Evolutionary conservation across 2,329 filamentous ascomycete species (phyloP), one percentile per base, ranked within the genome.

Genomic region (Cladobotryum mycophilum): DNA sequence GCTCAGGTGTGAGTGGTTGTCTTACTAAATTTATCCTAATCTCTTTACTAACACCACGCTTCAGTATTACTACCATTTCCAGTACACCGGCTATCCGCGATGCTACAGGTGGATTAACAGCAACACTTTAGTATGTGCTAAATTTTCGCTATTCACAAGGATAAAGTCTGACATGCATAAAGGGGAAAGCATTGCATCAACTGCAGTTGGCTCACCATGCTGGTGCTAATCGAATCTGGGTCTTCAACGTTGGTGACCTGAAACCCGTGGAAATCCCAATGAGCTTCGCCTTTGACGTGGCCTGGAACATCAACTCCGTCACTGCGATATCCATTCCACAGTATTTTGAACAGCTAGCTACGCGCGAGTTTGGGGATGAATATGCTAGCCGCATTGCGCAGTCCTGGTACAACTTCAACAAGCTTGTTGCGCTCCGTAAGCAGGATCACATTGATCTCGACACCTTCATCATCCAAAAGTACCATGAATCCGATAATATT

Each of bases 91-190:
- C 1, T 73, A 76, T 37, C 80, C 81, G 3, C 71, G 81, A 12
- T 75, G 76, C 60, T 81, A 80, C 59, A 81, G 79, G 47, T 80
- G 78, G 77, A 81, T 82, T 55, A 83, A 85, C 58, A 82, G 77
- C 3, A 81, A 81, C 53, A 75, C 78, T 12, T 64, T 82, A 12
- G 75, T 78, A 59, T 4, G 60, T 37, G 18, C 5, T 8, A 45
- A 4, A 5, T 3, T 2, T 13, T 1, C 1, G 7, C 0, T 5
- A 4, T 5, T 6, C 5, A 2, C 8, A 0, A 5, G 42, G 1
- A 25, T 14, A 35, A 45, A 5, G 13, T 4, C 48, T 60, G 0
- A 53, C 14, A 20, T 30, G 1, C 0, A 52, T 3, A 13, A 12
- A 68, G 66, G 71, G 67, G 38, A 53, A 70, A 56, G 58, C 60